Evolutionary conservation across 805 yeast genomes (phyloP).

Genomic region (Pichia rugopelliculosa): DNA sequence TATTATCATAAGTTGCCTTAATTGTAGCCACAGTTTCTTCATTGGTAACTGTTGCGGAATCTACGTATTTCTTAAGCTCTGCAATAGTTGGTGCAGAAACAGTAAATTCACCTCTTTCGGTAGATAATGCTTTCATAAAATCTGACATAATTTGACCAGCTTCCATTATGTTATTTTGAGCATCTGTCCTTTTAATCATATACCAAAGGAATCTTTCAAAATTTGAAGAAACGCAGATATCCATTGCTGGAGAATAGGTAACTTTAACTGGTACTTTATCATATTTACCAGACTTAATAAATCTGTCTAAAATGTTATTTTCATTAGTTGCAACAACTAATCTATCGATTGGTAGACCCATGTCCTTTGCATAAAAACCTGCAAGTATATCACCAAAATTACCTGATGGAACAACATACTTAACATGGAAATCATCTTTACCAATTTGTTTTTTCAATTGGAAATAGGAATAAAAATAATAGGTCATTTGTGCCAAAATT

Average conservation of each 20-base stretch:
- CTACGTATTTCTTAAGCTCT: constrained; percentile 63
- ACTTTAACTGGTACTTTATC: constrained; percentile 77
- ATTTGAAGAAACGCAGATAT: constrained; percentile 88
- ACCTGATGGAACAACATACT: constrained; percentile 94
- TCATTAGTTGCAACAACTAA: constrained; percentile 93
- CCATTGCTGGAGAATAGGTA: constrained; percentile 97
- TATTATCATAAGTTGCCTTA: constrained; percentile 51
- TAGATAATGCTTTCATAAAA: constrained; percentile 77
- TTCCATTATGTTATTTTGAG: constrained; percentile 46
- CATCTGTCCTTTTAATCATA: constrained; percentile 66
- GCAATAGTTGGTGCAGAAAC: constrained; percentile 59
- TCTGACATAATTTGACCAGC: constrained; percentile 67
- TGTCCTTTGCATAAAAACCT: constrained; percentile 86
- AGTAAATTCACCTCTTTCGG: constrained; percentile 58
- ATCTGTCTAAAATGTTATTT: constrained; percentile 91
- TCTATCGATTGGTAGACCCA: constrained; percentile 89
- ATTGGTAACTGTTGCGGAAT: constrained; percentile 74
- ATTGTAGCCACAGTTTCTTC: constrained; percentile 75
- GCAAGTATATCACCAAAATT: constrained; percentile 98
- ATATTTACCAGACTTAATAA: constrained; percentile 78
- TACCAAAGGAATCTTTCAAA: constrained; percentile 97
- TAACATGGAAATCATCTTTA: constrained; percentile 39
- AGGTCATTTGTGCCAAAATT: constrained; percentile 94
- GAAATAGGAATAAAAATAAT: constrained; percentile 91
- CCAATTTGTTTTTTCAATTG: constrained; percentile 39